Conservation (phyloP, 176 grass and related monocot species). For the Thinopyrum elongatum region DNA sequence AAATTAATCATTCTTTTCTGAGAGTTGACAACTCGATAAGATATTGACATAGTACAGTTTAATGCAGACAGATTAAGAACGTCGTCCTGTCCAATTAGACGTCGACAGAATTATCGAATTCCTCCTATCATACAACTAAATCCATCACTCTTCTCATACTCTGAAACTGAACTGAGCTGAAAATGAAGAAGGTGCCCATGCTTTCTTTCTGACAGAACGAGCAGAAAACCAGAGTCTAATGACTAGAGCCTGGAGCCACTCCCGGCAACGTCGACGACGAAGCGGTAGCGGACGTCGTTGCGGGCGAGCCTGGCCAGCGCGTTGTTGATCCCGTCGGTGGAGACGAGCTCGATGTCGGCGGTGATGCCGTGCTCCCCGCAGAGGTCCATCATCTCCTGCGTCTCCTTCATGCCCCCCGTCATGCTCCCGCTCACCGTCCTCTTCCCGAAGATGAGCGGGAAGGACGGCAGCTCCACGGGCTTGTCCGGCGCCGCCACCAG, state of each 20-base stretch:
- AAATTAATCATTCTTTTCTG: too few species aligned
- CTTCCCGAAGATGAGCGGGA: slow-evolving; percentile 85
- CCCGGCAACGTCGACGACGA: slow-evolving; percentile 52
- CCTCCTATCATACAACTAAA: too few species aligned
- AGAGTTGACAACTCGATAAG: too few species aligned
- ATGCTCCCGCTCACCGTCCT: slow-evolving; percentile 76
- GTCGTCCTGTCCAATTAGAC: too few species aligned
- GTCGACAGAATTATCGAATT: too few species aligned
- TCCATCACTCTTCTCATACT: too few species aligned
- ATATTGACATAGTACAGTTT: too few species aligned
- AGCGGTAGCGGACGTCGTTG: slow-evolving; percentile 84
- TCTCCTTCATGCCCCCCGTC: slow-evolving; percentile 73
- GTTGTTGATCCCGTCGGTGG: slow-evolving; percentile 52
- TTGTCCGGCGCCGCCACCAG: slow-evolving; percentile 81
- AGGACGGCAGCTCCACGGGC: slow-evolving; percentile 80
- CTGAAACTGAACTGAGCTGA: too few species aligned
- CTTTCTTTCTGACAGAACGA: too few species aligned
- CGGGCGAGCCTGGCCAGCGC: slow-evolving; percentile 52
- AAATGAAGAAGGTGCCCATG: too few species aligned
- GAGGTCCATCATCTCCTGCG: slow-evolving; percentile 84
- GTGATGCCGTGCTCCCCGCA: slow-evolving; percentile 62
- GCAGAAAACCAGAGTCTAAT: neutral
- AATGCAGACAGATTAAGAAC: too few species aligned
- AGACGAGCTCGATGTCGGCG: slow-evolving; percentile 66
- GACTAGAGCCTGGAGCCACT: slow-evolving; percentile 25